Conservation (phyloP, 257 asterid species). For the Nicotiana noctiflora region DNA sequence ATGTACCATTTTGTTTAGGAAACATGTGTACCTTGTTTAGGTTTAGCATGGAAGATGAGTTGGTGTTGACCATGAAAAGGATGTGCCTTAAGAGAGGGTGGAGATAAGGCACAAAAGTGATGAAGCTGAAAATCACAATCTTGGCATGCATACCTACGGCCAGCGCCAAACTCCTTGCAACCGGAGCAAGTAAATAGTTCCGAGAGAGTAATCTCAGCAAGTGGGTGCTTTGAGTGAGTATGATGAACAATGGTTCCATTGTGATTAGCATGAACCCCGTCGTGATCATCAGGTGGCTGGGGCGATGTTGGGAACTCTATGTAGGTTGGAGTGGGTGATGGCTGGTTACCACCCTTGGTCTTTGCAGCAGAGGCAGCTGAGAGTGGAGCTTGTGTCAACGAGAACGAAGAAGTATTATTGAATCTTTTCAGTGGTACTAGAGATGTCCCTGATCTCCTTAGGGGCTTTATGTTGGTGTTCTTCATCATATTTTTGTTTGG, state of each 20-base stretch:
- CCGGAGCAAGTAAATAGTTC: slow-evolving; percentile 61
- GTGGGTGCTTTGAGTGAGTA: slow-evolving; percentile 61
- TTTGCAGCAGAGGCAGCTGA: slow-evolving; percentile 7
- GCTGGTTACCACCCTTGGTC: neutral
- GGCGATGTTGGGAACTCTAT: slow-evolving; percentile 54
- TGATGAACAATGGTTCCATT: slow-evolving; percentile 36
- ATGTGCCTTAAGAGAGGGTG: slow-evolving; percentile 48
- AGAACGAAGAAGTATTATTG: neutral
- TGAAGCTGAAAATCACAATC: slow-evolving; percentile 79
- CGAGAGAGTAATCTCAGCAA: slow-evolving; percentile 27
- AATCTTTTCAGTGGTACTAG: slow-evolving; percentile 3
- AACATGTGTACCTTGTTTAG: slow-evolving; percentile 44
- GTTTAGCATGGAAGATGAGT: slow-evolving; percentile 57
- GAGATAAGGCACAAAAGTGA: slow-evolving; percentile 55
- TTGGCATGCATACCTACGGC: slow-evolving; percentile 58
- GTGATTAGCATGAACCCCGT: slow-evolving; percentile 19
- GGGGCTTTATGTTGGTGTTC: slow-evolving; percentile 2
- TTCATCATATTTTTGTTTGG: slow-evolving; percentile 2
- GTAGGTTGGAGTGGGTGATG: slow-evolving; percentile 3
- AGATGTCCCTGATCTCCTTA: slow-evolving; percentile 1
- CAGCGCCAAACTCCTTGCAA: slow-evolving; percentile 78
- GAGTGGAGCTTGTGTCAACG: slow-evolving; percentile 2
- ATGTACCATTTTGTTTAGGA: neutral
- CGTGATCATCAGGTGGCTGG: slow-evolving; percentile 19
- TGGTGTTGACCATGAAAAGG: slow-evolving; percentile 85